Conservation (phyloP, 1,284 basidiomycete genomes). For the Austropuccinia psidii region DNA sequence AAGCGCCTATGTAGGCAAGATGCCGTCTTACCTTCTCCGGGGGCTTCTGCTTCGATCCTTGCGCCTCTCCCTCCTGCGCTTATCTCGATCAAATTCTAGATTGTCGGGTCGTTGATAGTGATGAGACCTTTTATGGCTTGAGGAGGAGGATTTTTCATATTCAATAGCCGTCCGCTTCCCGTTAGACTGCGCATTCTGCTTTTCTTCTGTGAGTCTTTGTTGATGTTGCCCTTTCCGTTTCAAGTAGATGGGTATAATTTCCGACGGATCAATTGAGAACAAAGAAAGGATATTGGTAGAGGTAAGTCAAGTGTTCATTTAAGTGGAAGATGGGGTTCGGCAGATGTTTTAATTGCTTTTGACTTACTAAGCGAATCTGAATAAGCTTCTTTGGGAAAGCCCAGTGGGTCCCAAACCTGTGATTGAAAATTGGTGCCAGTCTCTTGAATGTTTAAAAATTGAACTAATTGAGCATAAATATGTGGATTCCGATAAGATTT, state of each 20-base stretch:
- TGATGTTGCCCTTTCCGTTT: background rate
- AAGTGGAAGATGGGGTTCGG: too few species aligned
- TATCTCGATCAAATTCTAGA: too few species aligned
- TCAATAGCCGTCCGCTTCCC: background rate
- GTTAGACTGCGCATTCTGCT: background rate
- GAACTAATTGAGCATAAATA: slow-evolving; percentile 82
- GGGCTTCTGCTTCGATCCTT: too few species aligned
- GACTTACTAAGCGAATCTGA: slow-evolving; percentile 13
- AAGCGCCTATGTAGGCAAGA: too few species aligned
- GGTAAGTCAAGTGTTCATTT: too few species aligned
- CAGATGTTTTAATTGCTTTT: too few species aligned
- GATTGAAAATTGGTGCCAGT: slow-evolving; percentile 67
- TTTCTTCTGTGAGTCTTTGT: background rate
- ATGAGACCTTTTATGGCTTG: too few species aligned
- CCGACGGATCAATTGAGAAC: too few species aligned
- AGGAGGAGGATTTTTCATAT: background rate
- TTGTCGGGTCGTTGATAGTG: too few species aligned
- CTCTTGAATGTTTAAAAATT: slow-evolving; percentile 81
- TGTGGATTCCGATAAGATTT: slow-evolving; percentile 90
- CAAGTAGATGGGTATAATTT: background rate
- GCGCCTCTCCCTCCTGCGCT: too few species aligned
- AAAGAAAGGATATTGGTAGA: background rate
- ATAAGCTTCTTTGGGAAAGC: background rate
- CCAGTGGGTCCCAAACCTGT: slow-evolving; percentile 60
- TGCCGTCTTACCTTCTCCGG: too few species aligned